Percentiles rank a stretch among this genome's conserved stretches.
Conservation (phyloP, 768 basidiomycete species). For the Tulasnella sp. region DNA sequence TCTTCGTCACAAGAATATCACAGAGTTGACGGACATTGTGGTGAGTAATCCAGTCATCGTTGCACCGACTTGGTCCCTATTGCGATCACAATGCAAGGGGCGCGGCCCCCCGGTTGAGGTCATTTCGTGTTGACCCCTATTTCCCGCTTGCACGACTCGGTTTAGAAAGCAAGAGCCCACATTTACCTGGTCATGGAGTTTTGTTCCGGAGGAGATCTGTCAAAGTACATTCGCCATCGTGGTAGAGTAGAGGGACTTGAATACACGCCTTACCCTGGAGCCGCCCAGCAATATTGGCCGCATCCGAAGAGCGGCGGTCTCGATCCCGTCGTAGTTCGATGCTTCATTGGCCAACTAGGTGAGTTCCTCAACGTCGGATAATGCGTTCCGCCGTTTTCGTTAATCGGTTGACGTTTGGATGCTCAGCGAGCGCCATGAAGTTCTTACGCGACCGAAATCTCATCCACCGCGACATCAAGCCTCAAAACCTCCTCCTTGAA, state of each 20-base stretch:
- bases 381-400: background rate
- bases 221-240: slow-evolving; percentile 96
- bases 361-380: background rate
- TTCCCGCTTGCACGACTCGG: slow-evolving; percentile 15
- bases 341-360: slow-evolving; percentile 86
- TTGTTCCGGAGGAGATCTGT: slow-evolving; percentile 93
- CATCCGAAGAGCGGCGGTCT: slow-evolving; percentile 90
- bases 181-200: slow-evolving; percentile 96
- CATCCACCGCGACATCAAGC: slow-evolving; percentile 97
- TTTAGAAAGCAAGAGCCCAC: slow-evolving; percentile 46
- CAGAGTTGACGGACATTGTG: slow-evolving; percentile 87
- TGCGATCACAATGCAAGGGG: background rate
- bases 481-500: slow-evolving; percentile 90
- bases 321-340: slow-evolving; percentile 84
- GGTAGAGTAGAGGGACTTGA: slow-evolving; percentile 87
- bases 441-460: slow-evolving; percentile 85
- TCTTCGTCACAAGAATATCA: slow-evolving; percentile 89
- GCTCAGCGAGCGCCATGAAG: slow-evolving; percentile 84
- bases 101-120: background rate
- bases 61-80: slow-evolving; percentile 16
- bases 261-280: slow-evolving; percentile 65
- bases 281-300: slow-evolving; percentile 76
- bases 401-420: background rate
- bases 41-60: slow-evolving; percentile 45
- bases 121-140: slow-evolving; percentile 1